phyloP scores from a whole-genome alignment of 164 flowering plant species.

The Aristolochia californica region DNA sequence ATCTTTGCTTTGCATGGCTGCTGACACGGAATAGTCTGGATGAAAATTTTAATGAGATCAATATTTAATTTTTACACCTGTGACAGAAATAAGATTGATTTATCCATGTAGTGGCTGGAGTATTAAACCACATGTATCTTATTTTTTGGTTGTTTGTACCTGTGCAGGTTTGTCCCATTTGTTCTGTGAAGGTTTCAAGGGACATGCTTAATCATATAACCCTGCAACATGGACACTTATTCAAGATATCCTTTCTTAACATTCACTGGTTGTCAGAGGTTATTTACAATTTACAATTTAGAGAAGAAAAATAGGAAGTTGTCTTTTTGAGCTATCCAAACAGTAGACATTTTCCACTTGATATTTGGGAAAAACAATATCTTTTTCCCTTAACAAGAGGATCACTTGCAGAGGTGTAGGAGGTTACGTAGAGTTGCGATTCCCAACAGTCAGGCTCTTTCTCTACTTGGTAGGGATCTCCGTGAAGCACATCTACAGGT shows the following conservation, averaged over 20 bases:
- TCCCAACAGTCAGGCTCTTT: conserved; percentile 65
- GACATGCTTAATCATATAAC: conserved; percentile 83
- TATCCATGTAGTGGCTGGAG: too few relatives aligned
- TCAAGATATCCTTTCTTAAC: conserved; percentile 60
- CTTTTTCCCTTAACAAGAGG: conserved; percentile 30
- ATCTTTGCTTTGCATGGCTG: too few relatives aligned
- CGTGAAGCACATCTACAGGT: conserved; percentile 88
- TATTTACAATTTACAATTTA: conserved; percentile 1
- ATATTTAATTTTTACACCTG: too few relatives aligned
- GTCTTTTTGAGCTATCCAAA: too few relatives aligned
- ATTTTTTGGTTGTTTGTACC: background rate
- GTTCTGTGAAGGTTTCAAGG: conserved; percentile 64
- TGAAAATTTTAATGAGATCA: too few relatives aligned
- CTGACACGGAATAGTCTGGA: too few relatives aligned
- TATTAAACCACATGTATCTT: background rate
- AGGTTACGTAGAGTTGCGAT: conserved; percentile 68
- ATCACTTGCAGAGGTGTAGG: conserved; percentile 72
- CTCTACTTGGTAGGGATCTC: conserved; percentile 77
- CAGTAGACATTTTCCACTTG: background rate
- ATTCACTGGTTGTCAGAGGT: too few relatives aligned
- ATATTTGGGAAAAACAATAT: background rate
- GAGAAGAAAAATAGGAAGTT: background rate
- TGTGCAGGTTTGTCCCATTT: conserved; percentile 78
- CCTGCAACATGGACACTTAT: conserved; percentile 73
- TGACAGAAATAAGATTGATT: too few relatives aligned